Conservation (phyloP, 2,329 filamentous ascomycete species). For the Chaetothyriales sp. region DNA sequence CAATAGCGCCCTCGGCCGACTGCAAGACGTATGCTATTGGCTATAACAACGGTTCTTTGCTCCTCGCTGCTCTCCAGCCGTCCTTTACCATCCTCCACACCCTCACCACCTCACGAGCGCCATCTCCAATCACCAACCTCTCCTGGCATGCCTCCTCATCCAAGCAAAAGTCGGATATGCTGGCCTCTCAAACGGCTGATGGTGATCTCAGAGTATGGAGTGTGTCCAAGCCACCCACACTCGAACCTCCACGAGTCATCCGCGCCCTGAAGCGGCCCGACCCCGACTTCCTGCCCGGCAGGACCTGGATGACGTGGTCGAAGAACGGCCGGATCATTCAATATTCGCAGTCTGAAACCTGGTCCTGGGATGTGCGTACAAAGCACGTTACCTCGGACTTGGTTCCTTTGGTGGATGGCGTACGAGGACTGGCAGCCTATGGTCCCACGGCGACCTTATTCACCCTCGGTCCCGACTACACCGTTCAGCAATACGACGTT, state of each 20-base stretch:
- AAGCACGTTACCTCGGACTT: slow-evolving; percentile 85
- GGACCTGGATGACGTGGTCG: slow-evolving; percentile 96
- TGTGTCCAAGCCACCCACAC: slow-evolving; percentile 62
- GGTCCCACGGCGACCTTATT: slow-evolving; percentile 85
- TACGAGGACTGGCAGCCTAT: slow-evolving; percentile 72
- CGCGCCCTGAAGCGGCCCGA: slow-evolving; percentile 60
- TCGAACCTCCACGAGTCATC: slow-evolving; percentile 71
- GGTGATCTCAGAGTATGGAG: slow-evolving; percentile 95
- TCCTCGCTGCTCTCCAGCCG: slow-evolving; percentile 78
- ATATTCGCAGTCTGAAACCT: slow-evolving; percentile 78
- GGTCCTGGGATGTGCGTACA: slow-evolving; percentile 94
- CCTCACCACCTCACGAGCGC: slow-evolving; percentile 64
- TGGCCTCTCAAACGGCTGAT: slow-evolving; percentile 81
- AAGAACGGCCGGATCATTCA: slow-evolving; percentile 95
- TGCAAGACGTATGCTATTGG: slow-evolving; percentile 93
- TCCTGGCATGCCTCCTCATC: slow-evolving; percentile 95
- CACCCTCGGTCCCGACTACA: slow-evolving; percentile 73
- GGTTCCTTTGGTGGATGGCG: slow-evolving; percentile 68
- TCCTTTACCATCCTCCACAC: slow-evolving; percentile 91
- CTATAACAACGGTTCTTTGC: slow-evolving; percentile 89
- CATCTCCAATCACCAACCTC: slow-evolving; percentile 73
- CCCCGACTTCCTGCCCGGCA: slow-evolving; percentile 56
- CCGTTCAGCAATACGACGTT: slow-evolving; percentile 87
- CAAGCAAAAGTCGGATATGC: slow-evolving; percentile 93
- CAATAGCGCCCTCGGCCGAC: slow-evolving; percentile 74